Conservation (phyloP, 345 rosid genomes). For the Linum trigynum region DNA sequence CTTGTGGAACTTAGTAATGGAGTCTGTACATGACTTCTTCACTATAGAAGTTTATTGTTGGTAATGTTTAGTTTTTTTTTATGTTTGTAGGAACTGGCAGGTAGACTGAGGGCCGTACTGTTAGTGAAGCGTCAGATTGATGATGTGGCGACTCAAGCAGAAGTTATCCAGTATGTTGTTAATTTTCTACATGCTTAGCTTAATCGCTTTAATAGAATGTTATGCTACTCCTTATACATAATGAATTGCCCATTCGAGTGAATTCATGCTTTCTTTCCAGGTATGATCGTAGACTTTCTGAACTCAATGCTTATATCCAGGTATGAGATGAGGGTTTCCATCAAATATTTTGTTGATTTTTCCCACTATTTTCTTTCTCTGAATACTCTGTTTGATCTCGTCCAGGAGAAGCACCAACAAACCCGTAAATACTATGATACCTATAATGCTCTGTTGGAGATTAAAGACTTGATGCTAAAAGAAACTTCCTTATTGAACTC, state of each 20-base stretch:
- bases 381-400: slow-evolving; percentile 15
- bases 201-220: no score
- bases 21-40: neutral
- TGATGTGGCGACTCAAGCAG: slow-evolving; percentile 64
- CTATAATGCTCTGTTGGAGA: slow-evolving; percentile 72
- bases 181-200: neutral
- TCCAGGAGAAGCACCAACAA: slow-evolving; percentile 65
- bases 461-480: slow-evolving; percentile 79
- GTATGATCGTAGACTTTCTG: slow-evolving; percentile 65
- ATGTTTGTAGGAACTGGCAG: slow-evolving; percentile 52
- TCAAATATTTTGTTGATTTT: neutral
- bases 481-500: slow-evolving; percentile 75
- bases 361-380: neutral
- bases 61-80: neutral
- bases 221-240: no score
- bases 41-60: neutral
- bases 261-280: slow-evolving; percentile 33
- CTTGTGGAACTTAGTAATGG: neutral
- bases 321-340: slow-evolving; percentile 21
- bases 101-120: slow-evolving; percentile 38
- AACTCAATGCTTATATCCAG: slow-evolving; percentile 70
- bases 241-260: neutral
- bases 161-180: slow-evolving; percentile 70
- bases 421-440: slow-evolving; percentile 75
- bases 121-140: slow-evolving; percentile 54